Evolutionary conservation across 139 green algal genomes (phyloP).

Genomic region (Tetradesmus lagerheimii): DNA sequence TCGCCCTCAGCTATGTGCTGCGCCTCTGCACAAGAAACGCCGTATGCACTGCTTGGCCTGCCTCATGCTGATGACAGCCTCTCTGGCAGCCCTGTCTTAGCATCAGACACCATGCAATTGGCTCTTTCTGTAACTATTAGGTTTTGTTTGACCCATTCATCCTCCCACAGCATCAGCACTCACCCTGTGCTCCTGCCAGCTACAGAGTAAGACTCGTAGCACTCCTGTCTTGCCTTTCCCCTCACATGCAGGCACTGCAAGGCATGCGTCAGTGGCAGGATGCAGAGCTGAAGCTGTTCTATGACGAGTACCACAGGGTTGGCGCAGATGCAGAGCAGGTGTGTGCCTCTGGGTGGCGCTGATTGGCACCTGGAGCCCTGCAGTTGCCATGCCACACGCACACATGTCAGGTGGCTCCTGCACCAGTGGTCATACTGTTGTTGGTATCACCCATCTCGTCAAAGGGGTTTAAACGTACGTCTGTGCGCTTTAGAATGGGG

Average conservation of each 20-base stretch:
- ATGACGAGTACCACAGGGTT: slow-evolving; percentile 10
- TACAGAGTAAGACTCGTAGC: no score
- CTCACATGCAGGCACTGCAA: not conserved
- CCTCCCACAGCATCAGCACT: not conserved
- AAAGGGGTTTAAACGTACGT: no score
- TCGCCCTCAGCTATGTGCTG: not conserved
- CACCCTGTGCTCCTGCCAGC: not conserved
- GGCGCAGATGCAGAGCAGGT: not conserved
- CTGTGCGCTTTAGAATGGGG: no score
- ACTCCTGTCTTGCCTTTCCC: not conserved
- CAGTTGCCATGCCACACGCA: not conserved
- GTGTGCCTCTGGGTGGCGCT: not conserved
- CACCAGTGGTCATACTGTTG: not conserved
- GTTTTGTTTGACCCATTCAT: not conserved
- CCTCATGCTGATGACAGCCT: not conserved
- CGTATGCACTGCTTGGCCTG: not conserved
- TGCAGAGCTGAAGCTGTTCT: slow-evolving; percentile 30
- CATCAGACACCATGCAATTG: not conserved
- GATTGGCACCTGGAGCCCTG: no score
- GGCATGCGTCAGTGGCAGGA: slow-evolving; percentile 17
- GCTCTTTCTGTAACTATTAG: not conserved
- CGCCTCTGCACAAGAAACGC: not conserved
- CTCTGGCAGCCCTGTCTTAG: not conserved
- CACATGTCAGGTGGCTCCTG: not conserved
- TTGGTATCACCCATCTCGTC: no score